These are phyloP conservation scores for Citropsis articulata DNA, from an alignment of 345 rosid genomes.

Conservation along the genomic window DNA sequence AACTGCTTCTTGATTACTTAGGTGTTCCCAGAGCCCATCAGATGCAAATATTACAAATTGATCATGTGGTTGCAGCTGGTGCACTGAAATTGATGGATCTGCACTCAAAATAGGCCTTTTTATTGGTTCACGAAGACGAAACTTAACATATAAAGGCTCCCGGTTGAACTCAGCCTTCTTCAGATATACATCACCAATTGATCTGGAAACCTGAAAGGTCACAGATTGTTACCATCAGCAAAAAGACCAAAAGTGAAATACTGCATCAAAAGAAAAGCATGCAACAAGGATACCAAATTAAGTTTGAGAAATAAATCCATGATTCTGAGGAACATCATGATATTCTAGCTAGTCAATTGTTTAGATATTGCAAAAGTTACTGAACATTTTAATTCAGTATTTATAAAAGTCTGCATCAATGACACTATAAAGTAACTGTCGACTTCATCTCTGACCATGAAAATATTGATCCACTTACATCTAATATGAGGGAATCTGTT, in stretches of 20 bases:
- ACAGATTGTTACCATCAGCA: slow-evolving; percentile 4
- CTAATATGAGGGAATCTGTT: background rate
- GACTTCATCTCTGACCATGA: background rate
- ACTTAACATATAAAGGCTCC: slow-evolving; percentile 68
- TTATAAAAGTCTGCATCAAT: background rate
- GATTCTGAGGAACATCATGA: background rate
- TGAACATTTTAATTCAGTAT: background rate
- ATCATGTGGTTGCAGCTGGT: slow-evolving; percentile 62
- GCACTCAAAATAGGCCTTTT: slow-evolving; percentile 65
- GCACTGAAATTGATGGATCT: slow-evolving; percentile 68
- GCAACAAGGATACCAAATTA: background rate
- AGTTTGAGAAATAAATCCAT: background rate
- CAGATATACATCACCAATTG: slow-evolving; percentile 83
- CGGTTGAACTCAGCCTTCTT: slow-evolving; percentile 79
- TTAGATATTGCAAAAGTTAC: background rate
- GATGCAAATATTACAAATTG: slow-evolving; percentile 77
- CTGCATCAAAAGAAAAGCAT: slow-evolving; percentile 5
- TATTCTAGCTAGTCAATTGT: background rate
- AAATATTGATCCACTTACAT: background rate
- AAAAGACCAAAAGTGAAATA: slow-evolving; percentile 6
- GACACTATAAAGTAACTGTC: background rate
- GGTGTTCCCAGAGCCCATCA: slow-evolving; percentile 86
- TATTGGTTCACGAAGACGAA: slow-evolving; percentile 67
- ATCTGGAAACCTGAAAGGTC: slow-evolving; percentile 61
- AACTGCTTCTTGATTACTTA: slow-evolving; percentile 82